phyloP scores from a whole-genome alignment of 768 basidiomycete species.

The Phaeotremella skinneri region DNA sequence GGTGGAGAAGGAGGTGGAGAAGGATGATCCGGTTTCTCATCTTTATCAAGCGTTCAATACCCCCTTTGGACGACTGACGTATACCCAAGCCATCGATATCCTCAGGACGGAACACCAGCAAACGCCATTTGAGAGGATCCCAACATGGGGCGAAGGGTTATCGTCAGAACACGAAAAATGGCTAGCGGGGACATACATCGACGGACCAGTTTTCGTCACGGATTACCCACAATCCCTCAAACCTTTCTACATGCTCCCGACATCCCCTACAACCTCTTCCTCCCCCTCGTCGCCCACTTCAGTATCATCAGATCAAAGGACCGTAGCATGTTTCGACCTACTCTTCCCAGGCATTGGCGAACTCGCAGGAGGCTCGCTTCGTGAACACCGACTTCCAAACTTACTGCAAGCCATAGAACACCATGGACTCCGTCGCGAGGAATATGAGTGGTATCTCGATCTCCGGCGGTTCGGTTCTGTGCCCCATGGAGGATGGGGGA shows the following conservation, averaged over 20 bases:
- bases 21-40: slow-evolving; percentile 43
- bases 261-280: slow-evolving; percentile 5
- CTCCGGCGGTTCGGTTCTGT: slow-evolving; percentile 78
- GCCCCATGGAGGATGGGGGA: slow-evolving; percentile 91
- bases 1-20: background rate
- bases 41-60: slow-evolving; percentile 53
- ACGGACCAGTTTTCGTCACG: slow-evolving; percentile 83
- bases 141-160: slow-evolving; percentile 68
- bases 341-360: slow-evolving; percentile 86
- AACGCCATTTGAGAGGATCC: slow-evolving; percentile 59
- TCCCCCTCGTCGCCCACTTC: background rate
- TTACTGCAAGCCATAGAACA: slow-evolving; percentile 56
- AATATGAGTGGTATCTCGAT: slow-evolving; percentile 67
- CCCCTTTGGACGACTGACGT: slow-evolving; percentile 72
- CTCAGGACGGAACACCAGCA: slow-evolving; percentile 53
- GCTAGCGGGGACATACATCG: slow-evolving; percentile 67
- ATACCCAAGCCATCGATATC: slow-evolving; percentile 68
- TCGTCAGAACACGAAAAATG: slow-evolving; percentile 92
- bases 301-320: slow-evolving; percentile 47
- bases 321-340: slow-evolving; percentile 94
- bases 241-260: slow-evolving; percentile 85
- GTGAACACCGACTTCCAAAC: slow-evolving; percentile 54
- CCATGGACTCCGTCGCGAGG: slow-evolving; percentile 55
- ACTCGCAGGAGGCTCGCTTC: slow-evolving; percentile 83
- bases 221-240: slow-evolving; percentile 81